Conservation (phyloP, 2,329 filamentous ascomycete species). For the Cucurbitaria berberidis region DNA sequence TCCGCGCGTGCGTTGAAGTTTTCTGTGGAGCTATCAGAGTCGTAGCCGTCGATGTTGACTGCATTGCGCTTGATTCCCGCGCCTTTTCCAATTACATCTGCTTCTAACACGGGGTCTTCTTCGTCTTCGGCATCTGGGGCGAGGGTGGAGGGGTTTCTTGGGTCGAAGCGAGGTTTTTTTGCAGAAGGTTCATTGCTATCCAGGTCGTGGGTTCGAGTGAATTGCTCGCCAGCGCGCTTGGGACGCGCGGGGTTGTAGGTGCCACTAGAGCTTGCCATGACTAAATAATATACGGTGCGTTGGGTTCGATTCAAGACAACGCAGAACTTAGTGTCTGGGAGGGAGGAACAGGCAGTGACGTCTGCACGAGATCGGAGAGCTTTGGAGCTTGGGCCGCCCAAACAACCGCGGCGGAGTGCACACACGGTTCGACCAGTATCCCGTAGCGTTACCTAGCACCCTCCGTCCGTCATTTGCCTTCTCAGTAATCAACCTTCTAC, state of each 20-base stretch:
- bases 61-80: slow-evolving; percentile 85
- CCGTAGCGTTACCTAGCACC: slow-evolving; percentile 28
- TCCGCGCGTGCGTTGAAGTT: slow-evolving; percentile 80
- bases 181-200: slow-evolving; percentile 59
- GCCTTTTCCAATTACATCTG: slow-evolving; percentile 85
- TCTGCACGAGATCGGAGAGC: slow-evolving; percentile 12
- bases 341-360: slow-evolving; percentile 16
- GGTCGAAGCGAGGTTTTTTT: slow-evolving; percentile 90
- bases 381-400: slow-evolving; percentile 28
- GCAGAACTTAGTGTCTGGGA: not conserved
- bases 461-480: not conserved
- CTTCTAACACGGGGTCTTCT: slow-evolving; percentile 79
- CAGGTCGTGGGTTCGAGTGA: slow-evolving; percentile 74
- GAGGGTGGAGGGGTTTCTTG: slow-evolving; percentile 91
- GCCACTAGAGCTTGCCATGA: slow-evolving; percentile 39
- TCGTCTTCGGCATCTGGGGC: slow-evolving; percentile 80
- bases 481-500: not conserved
- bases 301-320: not conserved
- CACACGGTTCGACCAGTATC: slow-evolving; percentile 19
- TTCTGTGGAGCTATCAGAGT: slow-evolving; percentile 90
- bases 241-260: slow-evolving; percentile 68
- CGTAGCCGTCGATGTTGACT: slow-evolving; percentile 95
- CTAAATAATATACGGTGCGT: not conserved
- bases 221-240: slow-evolving; percentile 83
- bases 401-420: slow-evolving; percentile 13